Evolutionary conservation across 2,329 filamentous ascomycete species (phyloP).

Genomic region (Tympanopsis confertula): DNA sequence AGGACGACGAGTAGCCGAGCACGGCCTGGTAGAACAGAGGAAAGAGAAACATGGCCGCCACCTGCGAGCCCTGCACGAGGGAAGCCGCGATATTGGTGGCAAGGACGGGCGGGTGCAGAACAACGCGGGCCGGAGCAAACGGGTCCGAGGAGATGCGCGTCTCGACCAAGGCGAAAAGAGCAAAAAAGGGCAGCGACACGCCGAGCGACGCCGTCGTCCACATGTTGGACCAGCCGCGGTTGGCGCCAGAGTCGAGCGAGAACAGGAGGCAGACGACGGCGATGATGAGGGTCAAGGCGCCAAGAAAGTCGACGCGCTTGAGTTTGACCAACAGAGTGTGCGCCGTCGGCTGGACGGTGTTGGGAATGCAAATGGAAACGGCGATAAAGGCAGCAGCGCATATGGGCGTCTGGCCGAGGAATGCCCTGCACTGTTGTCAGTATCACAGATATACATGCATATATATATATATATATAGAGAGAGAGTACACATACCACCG

Average conservation of each 20-base stretch:
- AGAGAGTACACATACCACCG: slow-evolving; percentile 40
- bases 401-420: slow-evolving; percentile 59
- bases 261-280: slow-evolving; percentile 57
- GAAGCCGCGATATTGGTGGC: slow-evolving; percentile 63
- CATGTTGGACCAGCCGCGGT: slow-evolving; percentile 52
- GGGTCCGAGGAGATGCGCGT: slow-evolving; percentile 56
- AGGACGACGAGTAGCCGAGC: slow-evolving; percentile 48
- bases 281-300: slow-evolving; percentile 51
- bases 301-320: slow-evolving; percentile 60
- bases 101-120: slow-evolving; percentile 55
- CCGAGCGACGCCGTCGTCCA: slow-evolving; percentile 45
- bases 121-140: slow-evolving; percentile 64
- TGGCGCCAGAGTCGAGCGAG: slow-evolving; percentile 63
- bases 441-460: slow-evolving; percentile 5
- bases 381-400: slow-evolving; percentile 53
- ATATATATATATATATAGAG: too few relatives aligned
- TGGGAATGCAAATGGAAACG: slow-evolving; percentile 43
- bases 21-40: slow-evolving; percentile 70
- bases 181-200: slow-evolving; percentile 45
- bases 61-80: slow-evolving; percentile 49
- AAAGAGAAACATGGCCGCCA: slow-evolving; percentile 57
- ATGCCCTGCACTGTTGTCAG: slow-evolving; percentile 37
- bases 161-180: slow-evolving; percentile 59
- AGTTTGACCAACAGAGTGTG: slow-evolving; percentile 36
- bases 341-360: slow-evolving; percentile 39